Conservation (phyloP, 73 alveolate genomes). For the Paramecium biaurelia region DNA sequence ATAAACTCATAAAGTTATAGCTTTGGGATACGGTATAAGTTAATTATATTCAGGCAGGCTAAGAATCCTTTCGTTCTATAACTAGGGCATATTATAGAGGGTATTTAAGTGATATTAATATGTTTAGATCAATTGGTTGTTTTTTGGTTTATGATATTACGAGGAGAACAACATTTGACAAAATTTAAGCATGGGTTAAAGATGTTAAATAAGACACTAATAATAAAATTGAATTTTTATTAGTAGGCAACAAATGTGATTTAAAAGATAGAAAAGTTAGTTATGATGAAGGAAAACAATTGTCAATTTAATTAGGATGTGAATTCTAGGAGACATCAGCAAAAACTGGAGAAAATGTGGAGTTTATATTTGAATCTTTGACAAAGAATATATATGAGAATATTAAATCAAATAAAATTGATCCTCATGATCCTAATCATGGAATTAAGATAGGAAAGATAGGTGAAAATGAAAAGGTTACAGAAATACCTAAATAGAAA, state of each 20-base stretch:
- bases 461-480: background rate
- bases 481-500: background rate
- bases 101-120: constrained; percentile 20
- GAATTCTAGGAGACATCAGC: constrained; percentile 71
- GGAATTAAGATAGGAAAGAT: constrained; percentile 28
- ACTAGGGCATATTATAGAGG: constrained; percentile 64
- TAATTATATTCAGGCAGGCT: constrained; percentile 59
- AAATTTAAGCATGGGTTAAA: constrained; percentile 72
- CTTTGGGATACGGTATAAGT: constrained; percentile 87
- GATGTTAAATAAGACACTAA: constrained; percentile 50
- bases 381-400: background rate
- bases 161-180: constrained; percentile 67
- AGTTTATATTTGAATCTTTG: constrained; percentile 29
- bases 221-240: constrained; percentile 18
- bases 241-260: constrained; percentile 85
- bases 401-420: background rate
- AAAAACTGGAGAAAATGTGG: constrained; percentile 70
- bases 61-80: constrained; percentile 63
- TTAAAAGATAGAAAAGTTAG: constrained; percentile 66
- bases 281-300: constrained; percentile 63
- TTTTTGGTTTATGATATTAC: constrained; percentile 80
- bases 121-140: constrained; percentile 81
- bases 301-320: constrained; percentile 64
- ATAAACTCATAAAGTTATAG: constrained; percentile 73
- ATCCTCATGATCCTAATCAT: constrained; percentile 1